Base-by-base conservation (phyloP, 2,329 filamentous ascomycete species). In the Leptographium galeiforme region DNA sequence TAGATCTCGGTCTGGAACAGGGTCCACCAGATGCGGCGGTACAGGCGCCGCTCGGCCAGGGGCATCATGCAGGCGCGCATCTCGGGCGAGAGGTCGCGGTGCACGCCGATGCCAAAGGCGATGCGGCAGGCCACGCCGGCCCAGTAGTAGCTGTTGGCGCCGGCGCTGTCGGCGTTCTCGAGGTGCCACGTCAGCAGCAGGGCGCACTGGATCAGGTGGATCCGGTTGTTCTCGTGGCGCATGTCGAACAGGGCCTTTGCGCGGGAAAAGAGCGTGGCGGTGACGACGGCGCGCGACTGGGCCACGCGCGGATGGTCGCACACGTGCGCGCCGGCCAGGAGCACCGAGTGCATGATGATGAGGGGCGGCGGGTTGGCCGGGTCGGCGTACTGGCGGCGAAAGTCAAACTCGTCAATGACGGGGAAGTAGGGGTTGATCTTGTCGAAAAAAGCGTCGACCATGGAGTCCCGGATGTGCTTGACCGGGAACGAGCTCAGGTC, bases 391-490 rank as follows among this genome's bases (percentile, higher is more conserved):
- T 95, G 89, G 46, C 88, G 82, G 63, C 93, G 93, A 61, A 97
- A 86, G 43, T 84, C 75, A 2, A 78, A 72, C 63, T 88, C 87
- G 69, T 93, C 89, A 52, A 97, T 72, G 4, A 96, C 89, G 0
- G 91, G 91, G 3, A 93, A 84, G 61, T 95, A 96, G 0, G 89
- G 89, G 63, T 97, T 91, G 39, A 96, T 25, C 85, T 61, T 95
- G 84, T 36, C 77, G 73, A 67, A 97, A 97, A 25, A 25, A 5
- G 25, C 25, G 25, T 25, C 25, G 25, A 25, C 25, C 25, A 25
- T 3, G 5, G 25, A 25, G 25, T 25, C 25, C 3, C 25, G 25
- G 5, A 25, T 25, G 25, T 25, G 25, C 25, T 25, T 25, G 25
- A 25, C 25, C 25, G 25, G 25, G 25, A 25, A 25, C 25, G 25